Evolutionary conservation across 225 moss, liverwort and hornwort species (phyloP), one percentile per base, ranked within the genome.

Genomic region (Asterella californica): DNA sequence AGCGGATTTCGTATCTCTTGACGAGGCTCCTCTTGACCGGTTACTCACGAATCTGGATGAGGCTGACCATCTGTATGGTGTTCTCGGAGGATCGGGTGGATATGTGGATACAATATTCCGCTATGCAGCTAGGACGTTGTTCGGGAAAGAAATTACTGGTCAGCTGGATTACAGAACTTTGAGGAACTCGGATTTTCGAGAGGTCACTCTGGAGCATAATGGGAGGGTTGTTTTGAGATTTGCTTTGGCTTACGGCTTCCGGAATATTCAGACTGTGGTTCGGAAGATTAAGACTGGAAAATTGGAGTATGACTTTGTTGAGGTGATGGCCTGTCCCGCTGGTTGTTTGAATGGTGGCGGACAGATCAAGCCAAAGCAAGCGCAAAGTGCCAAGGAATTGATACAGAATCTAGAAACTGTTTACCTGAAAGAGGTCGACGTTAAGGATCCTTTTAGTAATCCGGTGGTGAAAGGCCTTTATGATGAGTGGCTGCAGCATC

Each of bases 301-400:
- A 78, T 91, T 95, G 68, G 90, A 91, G 47, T 99, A 95, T 70
- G 91, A 99, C 68, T 99, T 88, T 70, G 95, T 99, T 84, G 99
- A 99, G 86, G 85, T 99, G 25, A 99, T 99, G 99, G 99, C 99
- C 22, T 99, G 99, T 72, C 99, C 99, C 30, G 91, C 93, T 15
- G 99, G 99, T 62, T 99, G 99, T 80, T 88, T 99, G 85, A 99
- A 93, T 77, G 99, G 99, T 4, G 99, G 95, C 66, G 99, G 99
- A 50, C 99, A 99, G 85, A 88, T 99, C 48, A 99, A 99, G 76
- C 93, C 95, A 29, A 91, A 88, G 68, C 86, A 90, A 79, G 94
- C 89, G 29, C 97, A 99, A 76, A 92, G 88, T 57, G 89, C 90
- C 1, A 99, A 99, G 79, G 97, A 99, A 53, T 63, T 95, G 21